Conservation (phyloP, 2,329 filamentous ascomycete genomes). For the Fusarium liriodendri region DNA sequence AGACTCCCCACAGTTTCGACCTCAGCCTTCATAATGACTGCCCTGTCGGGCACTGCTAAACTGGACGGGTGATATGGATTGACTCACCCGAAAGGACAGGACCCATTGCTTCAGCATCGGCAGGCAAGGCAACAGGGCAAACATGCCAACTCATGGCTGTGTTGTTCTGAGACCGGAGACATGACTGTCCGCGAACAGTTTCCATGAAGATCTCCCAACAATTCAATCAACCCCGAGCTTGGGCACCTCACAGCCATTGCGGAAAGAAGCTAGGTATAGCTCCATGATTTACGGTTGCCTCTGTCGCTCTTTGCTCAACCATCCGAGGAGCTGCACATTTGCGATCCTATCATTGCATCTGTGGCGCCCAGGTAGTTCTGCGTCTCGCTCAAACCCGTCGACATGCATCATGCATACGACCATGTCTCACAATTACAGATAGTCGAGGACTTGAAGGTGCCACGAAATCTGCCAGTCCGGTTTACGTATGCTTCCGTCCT, state of each 20-base stretch:
- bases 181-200: not conserved
- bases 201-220: slow-evolving; percentile 3
- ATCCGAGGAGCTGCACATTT: slow-evolving; percentile 3
- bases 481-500: slow-evolving; percentile 12
- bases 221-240: not conserved
- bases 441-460: slow-evolving; percentile 8
- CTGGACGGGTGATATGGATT: slow-evolving; percentile 9
- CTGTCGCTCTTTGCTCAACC: slow-evolving; percentile 7
- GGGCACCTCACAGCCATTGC: not conserved
- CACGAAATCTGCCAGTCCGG: slow-evolving; percentile 9
- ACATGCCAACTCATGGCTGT: slow-evolving; percentile 31
- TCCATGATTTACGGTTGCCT: slow-evolving; percentile 2
- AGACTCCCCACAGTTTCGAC: slow-evolving; percentile 23
- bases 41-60: slow-evolving; percentile 11
- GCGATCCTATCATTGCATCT: slow-evolving; percentile 11
- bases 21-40: slow-evolving; percentile 23
- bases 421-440: not conserved
- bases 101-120: slow-evolving; percentile 16
- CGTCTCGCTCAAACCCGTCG: slow-evolving; percentile 29
- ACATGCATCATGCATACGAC: slow-evolving; percentile 23
- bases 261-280: not conserved
- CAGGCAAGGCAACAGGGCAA: slow-evolving; percentile 13
- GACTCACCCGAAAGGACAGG: slow-evolving; percentile 17
- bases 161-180: slow-evolving; percentile 13
- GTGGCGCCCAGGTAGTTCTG: slow-evolving; percentile 13